Evolutionary conservation across 192 early-diverging fungal genomes (phyloP), one percentile per base, ranked within the genome.

Genomic region (Backusella mclennaniae): DNA sequence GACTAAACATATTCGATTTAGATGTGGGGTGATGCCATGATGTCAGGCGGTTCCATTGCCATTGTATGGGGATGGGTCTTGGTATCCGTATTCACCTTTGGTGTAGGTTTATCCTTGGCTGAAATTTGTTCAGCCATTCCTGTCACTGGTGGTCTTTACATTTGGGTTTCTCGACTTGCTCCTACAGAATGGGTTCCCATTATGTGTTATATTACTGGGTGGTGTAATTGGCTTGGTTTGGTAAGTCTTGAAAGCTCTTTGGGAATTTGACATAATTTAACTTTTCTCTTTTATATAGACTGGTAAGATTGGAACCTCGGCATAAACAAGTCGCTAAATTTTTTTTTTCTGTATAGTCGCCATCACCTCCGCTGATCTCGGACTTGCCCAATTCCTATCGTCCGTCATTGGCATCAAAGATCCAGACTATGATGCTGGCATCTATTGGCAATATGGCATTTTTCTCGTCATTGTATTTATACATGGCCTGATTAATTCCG

Each of bases 171-270:
- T 35, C 77, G 79, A 29, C 71, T 89, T 29, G 86, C 84, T 8
- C 80, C 78, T 21, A 66, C 82, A 8, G 79, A 82, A 46, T 87
- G 84, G 83, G 86, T 83, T 0, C 88, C 88, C 8, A 73, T 89
- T 31, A 79, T 82, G 15, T 85, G 83, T 12, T 89, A 85, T 85
- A 38, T 89, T n/a, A 87, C 87, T 1, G 88, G 88, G 6, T 89
- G 84, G 69, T 85, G 82, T 73, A 88, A 88, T 68, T 88, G 87
- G 87, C 75, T 88, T 46, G 87, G 87, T 26, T 77, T 88, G 66
- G 66, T 74, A 74, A 74, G 71, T 33, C 1, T 19, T 6, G 11
- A n/a, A 6, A 26, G 26, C 41, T 38, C n/a, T 17, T 39, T 35
- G 6, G 6, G 19, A 36, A 69, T 41, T 15, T 31, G 21, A 44